Conservation (phyloP, 2,329 filamentous ascomycete species). For the Penicillium sp. region DNA sequence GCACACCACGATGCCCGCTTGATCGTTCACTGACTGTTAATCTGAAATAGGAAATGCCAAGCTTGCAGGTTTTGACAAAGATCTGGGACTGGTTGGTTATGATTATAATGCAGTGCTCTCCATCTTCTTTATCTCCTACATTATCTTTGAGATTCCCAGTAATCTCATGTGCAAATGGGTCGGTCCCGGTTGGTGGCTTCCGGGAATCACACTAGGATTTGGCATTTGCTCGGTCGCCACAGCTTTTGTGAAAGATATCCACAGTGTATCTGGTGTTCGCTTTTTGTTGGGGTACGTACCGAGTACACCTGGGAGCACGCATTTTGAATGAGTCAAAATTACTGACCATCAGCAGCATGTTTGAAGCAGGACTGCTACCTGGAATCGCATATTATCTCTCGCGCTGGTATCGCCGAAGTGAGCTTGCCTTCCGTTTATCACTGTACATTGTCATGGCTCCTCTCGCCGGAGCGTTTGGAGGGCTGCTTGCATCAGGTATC, state of each 20-base stretch:
- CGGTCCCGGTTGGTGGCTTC: conserved; percentile 72
- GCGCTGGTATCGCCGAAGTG: conserved; percentile 69
- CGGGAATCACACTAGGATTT: conserved; percentile 62
- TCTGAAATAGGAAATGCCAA: conserved; percentile 61
- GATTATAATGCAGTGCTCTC: conserved; percentile 71
- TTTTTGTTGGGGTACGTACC: conserved; percentile 58
- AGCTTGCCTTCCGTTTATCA: conserved; percentile 67
- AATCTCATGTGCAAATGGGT: conserved; percentile 66
- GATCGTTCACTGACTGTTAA: not conserved
- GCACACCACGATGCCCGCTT: not conserved
- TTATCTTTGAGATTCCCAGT: conserved; percentile 69
- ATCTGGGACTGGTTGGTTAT: conserved; percentile 60
- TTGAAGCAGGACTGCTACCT: conserved; percentile 73
- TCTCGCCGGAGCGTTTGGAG: conserved; percentile 70
- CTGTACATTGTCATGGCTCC: conserved; percentile 72
- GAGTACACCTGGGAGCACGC: no score
- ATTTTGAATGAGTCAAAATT: not conserved
- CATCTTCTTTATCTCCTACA: conserved; percentile 72
- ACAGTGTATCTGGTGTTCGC: conserved; percentile 59
- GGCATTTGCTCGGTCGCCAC: conserved; percentile 65
- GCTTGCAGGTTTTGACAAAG: conserved; percentile 64
- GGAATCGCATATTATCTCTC: conserved; percentile 74
- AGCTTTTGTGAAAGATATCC: conserved; percentile 62
- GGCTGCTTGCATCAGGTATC: conserved; percentile 65
- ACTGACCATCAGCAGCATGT: conserved; percentile 42